Evolutionary conservation across 2,329 filamentous ascomycete species (phyloP), one percentile per base, ranked within the genome.

Genomic region (Fusarium begoniae): DNA sequence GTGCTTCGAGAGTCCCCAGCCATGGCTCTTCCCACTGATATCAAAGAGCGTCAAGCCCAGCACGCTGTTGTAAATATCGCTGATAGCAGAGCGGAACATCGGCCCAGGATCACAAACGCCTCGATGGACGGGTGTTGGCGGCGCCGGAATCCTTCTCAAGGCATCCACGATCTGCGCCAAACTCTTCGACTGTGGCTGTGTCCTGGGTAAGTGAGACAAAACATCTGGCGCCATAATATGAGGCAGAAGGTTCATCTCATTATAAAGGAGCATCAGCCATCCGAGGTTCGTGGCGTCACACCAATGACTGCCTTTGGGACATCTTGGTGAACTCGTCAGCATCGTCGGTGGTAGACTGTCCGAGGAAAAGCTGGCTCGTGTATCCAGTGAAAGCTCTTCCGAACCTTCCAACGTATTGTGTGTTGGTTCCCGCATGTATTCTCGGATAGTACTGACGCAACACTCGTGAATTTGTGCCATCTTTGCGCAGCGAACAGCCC

Each of bases 211-310:
- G 28, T 80, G 78, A 12, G 75, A 72, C 6, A 81, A 59, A 1
- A 76, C 72, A 15, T 78, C 55, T 1, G 80, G 78, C 3, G 81
- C 79, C 76, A 87, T 77, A 9, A 87, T 79, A 10, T 81, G 82
- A 6, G 82, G 79, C 6, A 88, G 74, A 2, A 88, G 78, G 47
- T 83, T 82, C 59, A 88, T 79, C 70, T 88, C 85, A 57, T 85
- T 85, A 60, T 85, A 86, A 0, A 85, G 79, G n/a, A 88, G 80
- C 84, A 89, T 87, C 40, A 88, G 75, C 86, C 87, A 89, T 7
- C 87, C 87, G 1, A 89, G 80, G 60, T 87, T 88, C 1, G 84
- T 83, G 1, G 87, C 86, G 69, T 89, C 88, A 62, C 87, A 89
- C 75, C 81, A 80, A 61, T 85, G 86, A 61, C 83, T 86, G 2